phyloP scores from a whole-genome alignment of 2,329 filamentous ascomycete species.

The Gaeumannomyces tritici region DNA sequence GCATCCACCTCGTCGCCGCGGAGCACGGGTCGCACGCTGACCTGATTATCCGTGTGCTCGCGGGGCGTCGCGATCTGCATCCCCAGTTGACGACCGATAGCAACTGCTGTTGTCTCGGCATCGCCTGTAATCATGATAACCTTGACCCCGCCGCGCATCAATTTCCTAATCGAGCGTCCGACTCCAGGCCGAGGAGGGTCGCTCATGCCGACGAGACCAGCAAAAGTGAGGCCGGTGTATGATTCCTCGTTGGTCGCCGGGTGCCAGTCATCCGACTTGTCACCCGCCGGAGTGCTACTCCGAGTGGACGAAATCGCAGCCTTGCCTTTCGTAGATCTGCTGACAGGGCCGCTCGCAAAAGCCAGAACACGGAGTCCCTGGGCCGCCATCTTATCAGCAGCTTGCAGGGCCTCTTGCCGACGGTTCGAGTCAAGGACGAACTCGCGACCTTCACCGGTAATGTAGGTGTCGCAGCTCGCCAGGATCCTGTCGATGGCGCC shows the following conservation, averaged over 20 bases:
- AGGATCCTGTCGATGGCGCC: constrained; percentile 85
- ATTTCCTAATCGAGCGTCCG: constrained; percentile 73
- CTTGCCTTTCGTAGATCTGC: constrained; percentile 11
- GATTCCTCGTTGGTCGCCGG: constrained; percentile 53
- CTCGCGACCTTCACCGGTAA: constrained; percentile 78
- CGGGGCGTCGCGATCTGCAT: constrained; percentile 64
- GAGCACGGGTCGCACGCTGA: constrained; percentile 62
- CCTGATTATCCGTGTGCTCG: constrained; percentile 42
- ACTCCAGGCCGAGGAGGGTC: constrained; percentile 90
- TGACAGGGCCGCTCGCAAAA: constrained; percentile 76
- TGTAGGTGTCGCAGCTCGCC: constrained; percentile 79
- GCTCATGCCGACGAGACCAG: constrained; percentile 92
- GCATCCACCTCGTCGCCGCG: constrained; percentile 85
- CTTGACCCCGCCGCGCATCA: constrained; percentile 91
- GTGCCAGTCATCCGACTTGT: constrained; percentile 26
- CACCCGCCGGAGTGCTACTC: constrained; percentile 38
- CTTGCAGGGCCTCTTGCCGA: constrained; percentile 64
- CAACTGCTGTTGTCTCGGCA: constrained; percentile 86
- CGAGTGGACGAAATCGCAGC: constrained; percentile 20
- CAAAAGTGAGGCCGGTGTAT: constrained; percentile 79
- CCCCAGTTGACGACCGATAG: constrained; percentile 89
- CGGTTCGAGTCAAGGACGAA: constrained; percentile 71
- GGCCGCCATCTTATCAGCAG: constrained; percentile 77
- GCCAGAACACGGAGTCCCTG: constrained; percentile 85
- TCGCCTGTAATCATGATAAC: constrained; percentile 99